phyloP scores from a whole-genome alignment of 2,329 filamentous ascomycete species.

The Colletotrichum sansevieriae region DNA sequence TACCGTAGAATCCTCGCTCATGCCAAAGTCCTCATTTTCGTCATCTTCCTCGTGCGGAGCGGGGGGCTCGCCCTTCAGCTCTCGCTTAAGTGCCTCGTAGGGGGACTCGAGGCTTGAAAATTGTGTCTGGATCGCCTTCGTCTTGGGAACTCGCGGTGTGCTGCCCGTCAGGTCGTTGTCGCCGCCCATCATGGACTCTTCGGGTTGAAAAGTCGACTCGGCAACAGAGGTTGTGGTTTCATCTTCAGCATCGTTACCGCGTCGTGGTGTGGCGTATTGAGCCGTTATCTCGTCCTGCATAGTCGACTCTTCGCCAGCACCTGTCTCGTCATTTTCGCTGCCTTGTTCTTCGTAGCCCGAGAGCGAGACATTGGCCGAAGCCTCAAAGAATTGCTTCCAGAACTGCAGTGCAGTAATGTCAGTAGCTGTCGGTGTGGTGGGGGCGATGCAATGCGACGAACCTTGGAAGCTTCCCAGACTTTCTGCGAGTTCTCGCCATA shows the following conservation, averaged over 20 bases:
- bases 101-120: slow-evolving; percentile 80
- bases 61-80: slow-evolving; percentile 65
- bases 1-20: slow-evolving; percentile 61
- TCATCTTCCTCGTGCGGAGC: slow-evolving; percentile 49
- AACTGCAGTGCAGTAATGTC: slow-evolving; percentile 69
- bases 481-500: slow-evolving; percentile 94
- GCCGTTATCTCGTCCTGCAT: slow-evolving; percentile 62
- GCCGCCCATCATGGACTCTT: slow-evolving; percentile 78
- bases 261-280: slow-evolving; percentile 53
- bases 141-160: slow-evolving; percentile 72
- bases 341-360: slow-evolving; percentile 91
- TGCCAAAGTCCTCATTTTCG: slow-evolving; percentile 54
- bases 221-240: slow-evolving; percentile 51
- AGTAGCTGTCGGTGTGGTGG: slow-evolving; percentile 28
- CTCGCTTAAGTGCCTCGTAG: slow-evolving; percentile 79
- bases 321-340: slow-evolving; percentile 71
- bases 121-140: slow-evolving; percentile 62
- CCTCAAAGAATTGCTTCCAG: slow-evolving; percentile 99
- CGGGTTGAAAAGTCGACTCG: slow-evolving; percentile 56
- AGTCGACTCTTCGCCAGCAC: slow-evolving; percentile 64
- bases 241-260: slow-evolving; percentile 51
- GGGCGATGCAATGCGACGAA: slow-evolving; percentile 50
- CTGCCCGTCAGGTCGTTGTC: slow-evolving; percentile 74
- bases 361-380: slow-evolving; percentile 95
- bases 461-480: slow-evolving; percentile 98